Evolutionary conservation across 1,139 yeast genomes (phyloP).

Genomic region (Entelexis paramagnoliae): DNA sequence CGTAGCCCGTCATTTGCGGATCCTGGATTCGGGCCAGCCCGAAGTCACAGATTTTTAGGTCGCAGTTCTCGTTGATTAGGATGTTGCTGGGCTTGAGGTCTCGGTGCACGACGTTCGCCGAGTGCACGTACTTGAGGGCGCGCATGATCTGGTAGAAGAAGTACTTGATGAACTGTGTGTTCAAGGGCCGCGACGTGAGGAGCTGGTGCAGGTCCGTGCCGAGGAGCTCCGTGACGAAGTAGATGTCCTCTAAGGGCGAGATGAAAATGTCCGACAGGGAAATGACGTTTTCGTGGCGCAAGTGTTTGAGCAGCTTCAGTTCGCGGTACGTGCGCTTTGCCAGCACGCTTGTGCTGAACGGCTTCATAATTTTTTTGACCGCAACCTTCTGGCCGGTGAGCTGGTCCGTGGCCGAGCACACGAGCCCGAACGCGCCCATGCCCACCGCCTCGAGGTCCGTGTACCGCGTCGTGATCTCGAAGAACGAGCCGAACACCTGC

Average conservation of each 20-base stretch:
- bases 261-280: slow-evolving; percentile 88
- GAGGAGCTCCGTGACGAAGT: slow-evolving; percentile 90
- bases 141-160: slow-evolving; percentile 81
- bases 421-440: slow-evolving; percentile 98
- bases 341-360: slow-evolving; percentile 85
- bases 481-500: slow-evolving; percentile 77
- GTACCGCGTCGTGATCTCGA: slow-evolving; percentile 78
- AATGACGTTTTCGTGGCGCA: slow-evolving; percentile 89
- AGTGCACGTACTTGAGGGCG: slow-evolving; percentile 89
- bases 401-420: slow-evolving; percentile 90
- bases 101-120: slow-evolving; percentile 94
- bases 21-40: slow-evolving; percentile 96
- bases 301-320: slow-evolving; percentile 79
- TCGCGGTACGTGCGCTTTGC: slow-evolving; percentile 96
- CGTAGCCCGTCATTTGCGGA: slow-evolving; percentile 99
- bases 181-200: slow-evolving; percentile 84
- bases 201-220: slow-evolving; percentile 93
- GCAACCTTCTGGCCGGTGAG: slow-evolving; percentile 91
- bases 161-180: slow-evolving; percentile 92
- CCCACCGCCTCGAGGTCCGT: slow-evolving; percentile 94
- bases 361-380: slow-evolving; percentile 94
- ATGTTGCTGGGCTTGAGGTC: slow-evolving; percentile 91
- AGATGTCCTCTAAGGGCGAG: slow-evolving; percentile 91
- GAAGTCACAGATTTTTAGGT: slow-evolving; percentile 90
- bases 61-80: slow-evolving; percentile 89